phyloP scores from a whole-genome alignment of 192 early-diverging fungal species.

The Coemansia sp. region DNA sequence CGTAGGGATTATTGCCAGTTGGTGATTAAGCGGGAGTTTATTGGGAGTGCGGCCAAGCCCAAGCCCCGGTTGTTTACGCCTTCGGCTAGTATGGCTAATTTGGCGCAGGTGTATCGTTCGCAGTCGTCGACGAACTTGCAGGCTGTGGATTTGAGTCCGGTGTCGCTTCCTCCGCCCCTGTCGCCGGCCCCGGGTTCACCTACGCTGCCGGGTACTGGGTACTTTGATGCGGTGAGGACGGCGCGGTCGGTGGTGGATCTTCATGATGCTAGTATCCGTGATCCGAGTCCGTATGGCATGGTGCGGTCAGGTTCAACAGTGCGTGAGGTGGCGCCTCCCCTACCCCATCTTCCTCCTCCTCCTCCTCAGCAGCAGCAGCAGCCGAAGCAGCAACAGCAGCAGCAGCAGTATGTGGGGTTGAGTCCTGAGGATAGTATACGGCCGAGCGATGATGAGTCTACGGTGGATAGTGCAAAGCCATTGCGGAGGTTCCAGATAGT shows the following conservation, averaged over 20 bases:
- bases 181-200: conserved; percentile 3
- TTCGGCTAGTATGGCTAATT: conserved; percentile 32
- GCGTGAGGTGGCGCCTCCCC: no score
- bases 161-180: not conserved
- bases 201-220: not conserved
- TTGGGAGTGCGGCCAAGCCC: conserved; percentile 8
- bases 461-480: not conserved
- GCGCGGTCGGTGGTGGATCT: not conserved
- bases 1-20: conserved; percentile 43
- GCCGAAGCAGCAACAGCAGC: not conserved
- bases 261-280: not conserved
- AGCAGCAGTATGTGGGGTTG: conserved; percentile 13
- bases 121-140: conserved; percentile 21
- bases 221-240: not conserved
- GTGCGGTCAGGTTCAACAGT: no score
- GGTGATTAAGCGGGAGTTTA: conserved; percentile 33
- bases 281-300: not conserved
- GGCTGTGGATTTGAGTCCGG: not conserved
- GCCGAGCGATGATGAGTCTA: not conserved
- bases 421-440: conserved; percentile 1
- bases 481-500: conserved; percentile 34
- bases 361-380: not conserved
- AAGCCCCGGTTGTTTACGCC: conserved; percentile 42
- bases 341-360: no score
- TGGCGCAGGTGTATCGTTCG: conserved; percentile 12